A percentile compares a stretch with the other conserved stretches of the same genome.
These are phyloP conservation scores for Xylaria grammica DNA, from an alignment of 495 filamentous ascomycete species.

Conservation along the genomic window DNA sequence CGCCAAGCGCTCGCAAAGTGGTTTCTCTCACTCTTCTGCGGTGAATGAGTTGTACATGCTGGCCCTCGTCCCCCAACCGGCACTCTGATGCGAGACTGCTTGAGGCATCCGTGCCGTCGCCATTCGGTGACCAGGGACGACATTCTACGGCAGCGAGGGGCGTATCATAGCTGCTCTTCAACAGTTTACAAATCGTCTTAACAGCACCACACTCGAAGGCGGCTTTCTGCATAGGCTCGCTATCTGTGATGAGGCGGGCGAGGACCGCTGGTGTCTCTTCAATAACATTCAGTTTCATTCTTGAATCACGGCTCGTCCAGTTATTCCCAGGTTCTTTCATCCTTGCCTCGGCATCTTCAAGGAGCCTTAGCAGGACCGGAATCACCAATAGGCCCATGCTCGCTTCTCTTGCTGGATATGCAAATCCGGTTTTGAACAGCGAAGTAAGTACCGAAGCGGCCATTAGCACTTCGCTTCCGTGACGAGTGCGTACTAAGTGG, in stretches of 20 bases:
- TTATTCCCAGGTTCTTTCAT: slow-evolving; percentile 38
- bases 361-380: slow-evolving; percentile 72
- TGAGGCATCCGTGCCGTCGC: slow-evolving; percentile 17
- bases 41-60: slow-evolving; percentile 69
- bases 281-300: slow-evolving; percentile 55
- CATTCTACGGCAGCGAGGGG: slow-evolving; percentile 44
- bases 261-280: slow-evolving; percentile 78
- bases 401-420: slow-evolving; percentile 64
- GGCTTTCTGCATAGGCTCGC: slow-evolving; percentile 75
- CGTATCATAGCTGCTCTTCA: slow-evolving; percentile 70
- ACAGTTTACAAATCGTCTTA: slow-evolving; percentile 71
- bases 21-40: slow-evolving; percentile 77
- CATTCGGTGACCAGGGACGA: slow-evolving; percentile 49
- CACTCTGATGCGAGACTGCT: slow-evolving; percentile 34
- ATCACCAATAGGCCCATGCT: slow-evolving; percentile 70
- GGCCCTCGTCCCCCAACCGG: slow-evolving; percentile 65
- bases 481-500: slow-evolving; percentile 65
- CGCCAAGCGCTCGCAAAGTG: slow-evolving; percentile 77
- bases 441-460: slow-evolving; percentile 79
- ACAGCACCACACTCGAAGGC: slow-evolving; percentile 80
- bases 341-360: slow-evolving; percentile 57
- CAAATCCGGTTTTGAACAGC: slow-evolving; percentile 72
- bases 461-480: slow-evolving; percentile 70
- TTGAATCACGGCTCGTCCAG: slow-evolving; percentile 41
- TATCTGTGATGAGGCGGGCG: slow-evolving; percentile 78